A percentile compares a stretch with the other conserved stretches of the same genome.
These are phyloP conservation scores for Lactifluus piperatus DNA, from an alignment of 768 basidiomycete genomes.

Conservation along the genomic window DNA sequence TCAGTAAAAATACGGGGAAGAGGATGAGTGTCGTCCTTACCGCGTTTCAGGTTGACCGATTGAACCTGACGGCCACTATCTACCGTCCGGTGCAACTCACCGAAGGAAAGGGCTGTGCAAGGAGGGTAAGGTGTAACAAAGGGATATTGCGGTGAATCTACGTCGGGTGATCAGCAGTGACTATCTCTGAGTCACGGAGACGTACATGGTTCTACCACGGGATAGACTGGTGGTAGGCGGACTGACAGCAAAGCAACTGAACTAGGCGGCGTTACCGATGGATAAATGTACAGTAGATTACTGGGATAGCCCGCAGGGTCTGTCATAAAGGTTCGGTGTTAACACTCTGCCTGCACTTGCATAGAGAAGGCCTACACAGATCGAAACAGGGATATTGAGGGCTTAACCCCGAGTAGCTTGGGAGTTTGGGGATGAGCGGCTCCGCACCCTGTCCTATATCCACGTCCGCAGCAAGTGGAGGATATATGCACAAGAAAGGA, in stretches of 20 bases:
- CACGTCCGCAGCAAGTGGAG: neutral
- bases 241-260: neutral
- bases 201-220: slow-evolving; percentile 5
- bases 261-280: neutral
- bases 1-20: neutral
- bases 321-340: neutral
- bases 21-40: neutral
- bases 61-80: neutral
- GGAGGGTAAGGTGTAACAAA: neutral
- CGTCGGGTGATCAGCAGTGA: neutral
- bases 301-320: slow-evolving; percentile 9
- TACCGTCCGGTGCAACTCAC: neutral
- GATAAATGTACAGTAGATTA: slow-evolving; percentile 7
- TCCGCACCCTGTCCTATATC: neutral
- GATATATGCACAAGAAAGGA: slow-evolving; percentile 5
- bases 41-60: neutral
- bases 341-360: neutral
- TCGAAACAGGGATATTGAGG: slow-evolving; percentile 9
- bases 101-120: neutral
- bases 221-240: neutral
- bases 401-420: slow-evolving; percentile 1
- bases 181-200: neutral
- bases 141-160: slow-evolving; percentile 4
- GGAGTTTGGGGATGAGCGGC: slow-evolving; percentile 21
- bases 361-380: slow-evolving; percentile 2